These are phyloP conservation scores for Ganoderma boninense DNA, from an alignment of 1,284 basidiomycete species.

Conservation along the genomic window DNA sequence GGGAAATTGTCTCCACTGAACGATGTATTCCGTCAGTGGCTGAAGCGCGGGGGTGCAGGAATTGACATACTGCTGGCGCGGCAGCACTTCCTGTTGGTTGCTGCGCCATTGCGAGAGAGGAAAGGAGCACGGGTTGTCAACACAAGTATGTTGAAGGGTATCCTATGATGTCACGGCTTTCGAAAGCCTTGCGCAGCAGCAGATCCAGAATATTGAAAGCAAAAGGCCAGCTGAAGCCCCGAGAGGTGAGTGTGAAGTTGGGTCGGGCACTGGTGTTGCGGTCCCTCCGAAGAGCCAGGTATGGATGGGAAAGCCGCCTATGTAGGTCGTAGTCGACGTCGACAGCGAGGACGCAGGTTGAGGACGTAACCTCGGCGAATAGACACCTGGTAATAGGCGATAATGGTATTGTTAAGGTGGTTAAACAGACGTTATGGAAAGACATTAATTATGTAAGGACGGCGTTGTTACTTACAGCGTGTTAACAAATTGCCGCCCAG, in stretches of 20 bases:
- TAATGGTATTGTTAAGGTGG: too few relatives aligned
- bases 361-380: not conserved
- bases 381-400: not conserved
- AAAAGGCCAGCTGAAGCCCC: not conserved
- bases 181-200: not conserved
- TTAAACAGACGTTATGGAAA: too few relatives aligned
- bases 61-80: constrained; percentile 47
- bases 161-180: not conserved
- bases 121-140: not conserved
- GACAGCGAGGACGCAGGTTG: not conserved
- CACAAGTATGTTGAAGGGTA: not conserved
- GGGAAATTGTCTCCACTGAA: constrained; percentile 86
- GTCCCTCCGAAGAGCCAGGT: not conserved
- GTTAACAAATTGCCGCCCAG: constrained; percentile 3
- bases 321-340: not conserved
- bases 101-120: constrained; percentile 23
- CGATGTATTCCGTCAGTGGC: not conserved
- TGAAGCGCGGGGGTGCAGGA: not conserved
- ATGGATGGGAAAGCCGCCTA: not conserved
- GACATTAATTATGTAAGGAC: not conserved
- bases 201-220: not conserved
- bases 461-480: not conserved
- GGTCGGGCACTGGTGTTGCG: not conserved
- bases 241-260: not conserved
- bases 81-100: constrained; percentile 39